Conservation (phyloP, 108 stramenopile genomes). For the Nannochloropsis gaditana region DNA sequence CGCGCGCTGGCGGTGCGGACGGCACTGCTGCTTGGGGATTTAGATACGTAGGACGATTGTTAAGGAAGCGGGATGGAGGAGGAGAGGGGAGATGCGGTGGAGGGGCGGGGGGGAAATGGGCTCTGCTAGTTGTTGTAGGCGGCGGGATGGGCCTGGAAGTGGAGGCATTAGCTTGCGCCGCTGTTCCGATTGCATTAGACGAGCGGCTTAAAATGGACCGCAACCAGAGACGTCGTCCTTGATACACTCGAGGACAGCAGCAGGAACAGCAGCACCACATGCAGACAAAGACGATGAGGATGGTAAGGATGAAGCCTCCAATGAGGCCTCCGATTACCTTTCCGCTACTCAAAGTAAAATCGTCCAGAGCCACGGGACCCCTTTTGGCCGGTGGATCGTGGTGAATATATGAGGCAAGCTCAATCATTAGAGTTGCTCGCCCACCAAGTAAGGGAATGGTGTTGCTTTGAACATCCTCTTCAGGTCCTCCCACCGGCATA, state of each 20-base stretch:
- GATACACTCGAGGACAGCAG: neutral
- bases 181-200: neutral
- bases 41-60: no score
- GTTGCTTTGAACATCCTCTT: neutral
- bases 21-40: no score
- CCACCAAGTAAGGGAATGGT: neutral
- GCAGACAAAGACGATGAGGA: neutral
- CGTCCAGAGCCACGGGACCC: neutral
- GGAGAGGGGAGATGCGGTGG: neutral
- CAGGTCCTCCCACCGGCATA: neutral
- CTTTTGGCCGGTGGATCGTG: neutral
- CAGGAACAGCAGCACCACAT: neutral
- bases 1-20: no score
- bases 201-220: neutral
- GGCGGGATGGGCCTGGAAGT: no score
- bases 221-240: neutral
- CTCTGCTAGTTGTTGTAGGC: no score
- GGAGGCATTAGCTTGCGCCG: neutral
- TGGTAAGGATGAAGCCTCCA: neutral
- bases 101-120: neutral
- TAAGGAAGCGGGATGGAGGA: neutral
- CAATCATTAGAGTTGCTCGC: neutral
- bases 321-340: neutral
- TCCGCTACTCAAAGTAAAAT: neutral
- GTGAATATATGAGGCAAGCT: neutral